A percentile compares a stretch with the other conserved stretches of the same genome.
Evolutionary conservation across 805 yeast genomes (phyloP).

Genomic region (Kregervanrija delftensis): DNA sequence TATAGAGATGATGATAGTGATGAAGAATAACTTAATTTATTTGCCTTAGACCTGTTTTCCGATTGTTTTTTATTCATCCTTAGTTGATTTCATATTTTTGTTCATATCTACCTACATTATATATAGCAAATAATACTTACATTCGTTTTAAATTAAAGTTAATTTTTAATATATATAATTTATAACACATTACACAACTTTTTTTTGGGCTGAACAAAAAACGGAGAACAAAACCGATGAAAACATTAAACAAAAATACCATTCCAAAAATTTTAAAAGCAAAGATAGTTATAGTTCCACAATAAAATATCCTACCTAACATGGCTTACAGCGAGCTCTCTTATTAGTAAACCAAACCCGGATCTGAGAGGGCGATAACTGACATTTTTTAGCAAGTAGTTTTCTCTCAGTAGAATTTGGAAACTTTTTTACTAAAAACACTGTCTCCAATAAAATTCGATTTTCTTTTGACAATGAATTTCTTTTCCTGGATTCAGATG

Average conservation of each 20-base stretch:
- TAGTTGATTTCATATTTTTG: background rate
- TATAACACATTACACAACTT: too few relatives aligned
- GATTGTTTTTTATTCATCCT: background rate
- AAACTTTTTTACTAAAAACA: conserved; percentile 4
- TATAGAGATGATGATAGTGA: conserved; percentile 56
- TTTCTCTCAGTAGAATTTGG: conserved; percentile 12
- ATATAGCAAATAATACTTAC: too few relatives aligned
- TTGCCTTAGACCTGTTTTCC: background rate
- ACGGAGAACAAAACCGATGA: too few relatives aligned
- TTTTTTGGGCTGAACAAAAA: too few relatives aligned
- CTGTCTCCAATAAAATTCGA: conserved; percentile 3
- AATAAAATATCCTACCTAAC: background rate
- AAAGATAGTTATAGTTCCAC: background rate
- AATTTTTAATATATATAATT: background rate
- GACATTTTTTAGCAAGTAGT: conserved; percentile 8
- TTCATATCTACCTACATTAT: too few relatives aligned
- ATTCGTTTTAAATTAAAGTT: background rate
- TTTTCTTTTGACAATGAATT: conserved; percentile 2
- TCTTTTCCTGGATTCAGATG: background rate
- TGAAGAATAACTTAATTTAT: conserved; percentile 29
- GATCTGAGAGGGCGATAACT: conserved; percentile 7
- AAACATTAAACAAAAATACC: too few relatives aligned
- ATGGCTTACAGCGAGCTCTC: conserved; percentile 5
- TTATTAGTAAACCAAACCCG: conserved; percentile 15
- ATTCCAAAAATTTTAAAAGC: background rate